Evolutionary conservation across 148 eudicot species (phyloP).

Genomic region (Euryodendron excelsum): DNA sequence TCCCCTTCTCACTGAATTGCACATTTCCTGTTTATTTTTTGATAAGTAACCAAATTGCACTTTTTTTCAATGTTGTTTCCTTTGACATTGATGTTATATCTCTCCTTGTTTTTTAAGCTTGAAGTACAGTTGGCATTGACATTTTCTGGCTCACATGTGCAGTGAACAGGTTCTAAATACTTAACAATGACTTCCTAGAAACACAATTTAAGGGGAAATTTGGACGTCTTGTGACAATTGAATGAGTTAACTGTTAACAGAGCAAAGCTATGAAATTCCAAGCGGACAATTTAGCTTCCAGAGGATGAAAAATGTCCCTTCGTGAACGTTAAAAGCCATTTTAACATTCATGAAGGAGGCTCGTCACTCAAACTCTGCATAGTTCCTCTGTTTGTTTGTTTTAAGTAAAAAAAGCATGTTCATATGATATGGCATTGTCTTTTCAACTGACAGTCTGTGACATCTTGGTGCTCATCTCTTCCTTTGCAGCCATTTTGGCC

Average conservation of each 20-base stretch:
- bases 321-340: not conserved
- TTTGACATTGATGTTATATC: too few relatives aligned
- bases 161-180: too few relatives aligned
- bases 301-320: not conserved
- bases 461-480: conserved; percentile 13
- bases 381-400: not conserved
- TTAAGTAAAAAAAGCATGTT: not conserved
- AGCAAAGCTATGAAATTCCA: not conserved
- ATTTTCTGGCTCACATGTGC: too few relatives aligned
- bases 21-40: too few relatives aligned
- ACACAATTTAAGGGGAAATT: not conserved
- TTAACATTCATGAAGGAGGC: not conserved
- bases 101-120: too few relatives aligned
- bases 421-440: not conserved
- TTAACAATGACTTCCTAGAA: not conserved
- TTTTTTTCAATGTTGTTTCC: too few relatives aligned
- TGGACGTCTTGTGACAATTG: not conserved
- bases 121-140: too few relatives aligned
- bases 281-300: not conserved
- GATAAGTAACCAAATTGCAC: too few relatives aligned
- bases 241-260: not conserved
- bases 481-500: conserved; percentile 88
- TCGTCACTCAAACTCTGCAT: not conserved
- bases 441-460: not conserved
- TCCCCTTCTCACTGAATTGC: too few relatives aligned